Conservation (phyloP, 2,329 filamentous ascomycete species). For the Fusarium sp. region DNA sequence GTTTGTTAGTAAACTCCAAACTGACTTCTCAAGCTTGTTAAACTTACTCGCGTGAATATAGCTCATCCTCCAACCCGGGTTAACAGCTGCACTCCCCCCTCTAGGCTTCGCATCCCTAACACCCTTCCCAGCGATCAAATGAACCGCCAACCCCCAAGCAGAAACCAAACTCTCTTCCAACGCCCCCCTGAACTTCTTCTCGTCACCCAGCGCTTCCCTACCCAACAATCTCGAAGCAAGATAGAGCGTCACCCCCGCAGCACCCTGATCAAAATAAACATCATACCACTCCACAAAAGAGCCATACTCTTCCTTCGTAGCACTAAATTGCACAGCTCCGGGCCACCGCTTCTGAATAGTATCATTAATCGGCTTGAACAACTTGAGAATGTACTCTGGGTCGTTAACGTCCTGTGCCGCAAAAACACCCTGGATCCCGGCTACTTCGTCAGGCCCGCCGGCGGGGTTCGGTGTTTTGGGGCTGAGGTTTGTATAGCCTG, state of each 20-base stretch:
- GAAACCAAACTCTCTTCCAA: constrained; percentile 48
- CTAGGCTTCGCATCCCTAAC: constrained; percentile 54
- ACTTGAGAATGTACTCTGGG: constrained; percentile 31
- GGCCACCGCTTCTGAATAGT: constrained; percentile 53
- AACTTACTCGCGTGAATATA: constrained; percentile 55
- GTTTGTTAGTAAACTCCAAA: accelerated
- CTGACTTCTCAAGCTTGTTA: accelerated
- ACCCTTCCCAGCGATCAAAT: constrained; percentile 56
- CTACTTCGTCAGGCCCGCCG: constrained; percentile 44
- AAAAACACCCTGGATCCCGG: constrained; percentile 49
- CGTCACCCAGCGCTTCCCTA: constrained; percentile 43
- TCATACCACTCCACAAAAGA: constrained; percentile 53
- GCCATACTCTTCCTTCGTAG: constrained; percentile 36
- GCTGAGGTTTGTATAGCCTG: constrained; percentile 58
- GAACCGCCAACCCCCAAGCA: constrained; percentile 45
- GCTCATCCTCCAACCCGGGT: constrained; percentile 61
- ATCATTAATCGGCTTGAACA: constrained; percentile 50
- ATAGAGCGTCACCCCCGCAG: constrained; percentile 49
- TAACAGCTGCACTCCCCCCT: constrained; percentile 58
- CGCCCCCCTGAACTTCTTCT: constrained; percentile 47
- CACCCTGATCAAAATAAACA: constrained; percentile 48
- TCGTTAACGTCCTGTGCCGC: constrained; percentile 51
- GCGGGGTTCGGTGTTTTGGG: constrained; percentile 47
- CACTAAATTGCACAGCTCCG: constrained; percentile 30
- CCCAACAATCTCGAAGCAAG: constrained; percentile 58